Evolutionary conservation across 2,329 filamentous ascomycete species (phyloP).

Genomic region (Diaporthe sp.): DNA sequence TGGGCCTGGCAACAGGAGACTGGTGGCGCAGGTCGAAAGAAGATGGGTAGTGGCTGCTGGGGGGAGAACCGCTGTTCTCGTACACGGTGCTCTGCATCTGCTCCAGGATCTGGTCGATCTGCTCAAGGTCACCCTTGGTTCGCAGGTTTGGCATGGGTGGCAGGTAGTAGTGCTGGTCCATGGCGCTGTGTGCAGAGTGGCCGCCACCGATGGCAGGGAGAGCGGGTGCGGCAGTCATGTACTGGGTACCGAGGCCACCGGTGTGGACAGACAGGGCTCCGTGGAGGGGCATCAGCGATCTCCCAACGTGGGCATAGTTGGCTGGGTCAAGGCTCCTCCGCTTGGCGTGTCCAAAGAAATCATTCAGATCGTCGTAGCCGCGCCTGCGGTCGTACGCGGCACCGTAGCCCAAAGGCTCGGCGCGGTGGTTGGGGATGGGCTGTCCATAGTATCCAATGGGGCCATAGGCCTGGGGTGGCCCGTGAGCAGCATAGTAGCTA

Average conservation of each 20-base stretch:
- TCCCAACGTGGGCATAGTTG: conserved; percentile 92
- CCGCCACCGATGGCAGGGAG: conserved; percentile 66
- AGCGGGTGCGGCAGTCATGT: conserved; percentile 57
- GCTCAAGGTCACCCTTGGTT: conserved; percentile 92
- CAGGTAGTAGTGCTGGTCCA: conserved; percentile 85
- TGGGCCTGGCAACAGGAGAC: conserved; percentile 44
- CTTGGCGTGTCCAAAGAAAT: conserved; percentile 95
- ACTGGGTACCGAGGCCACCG: conserved; percentile 63
- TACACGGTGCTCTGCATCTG: conserved; percentile 97
- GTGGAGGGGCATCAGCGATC: conserved; percentile 85
- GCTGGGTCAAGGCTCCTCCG: conserved; percentile 88
- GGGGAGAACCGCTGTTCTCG: conserved; percentile 86
- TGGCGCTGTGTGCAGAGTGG: conserved; percentile 65
- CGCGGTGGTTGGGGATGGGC: conserved; percentile 60
- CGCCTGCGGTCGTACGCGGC: conserved; percentile 79
- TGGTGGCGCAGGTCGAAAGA: conserved; percentile 64
- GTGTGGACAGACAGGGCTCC: conserved; percentile 73
- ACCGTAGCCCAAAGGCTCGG: conserved; percentile 74
- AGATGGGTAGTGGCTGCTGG: conserved; percentile 82
- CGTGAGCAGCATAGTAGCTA: conserved; percentile 70
- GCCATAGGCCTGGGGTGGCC: conserved; percentile 55
- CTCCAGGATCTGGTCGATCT: conserved; percentile 94
- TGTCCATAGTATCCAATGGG: conserved; percentile 81
- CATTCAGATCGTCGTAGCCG: conserved; percentile 87
- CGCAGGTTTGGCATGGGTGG: conserved; percentile 88